phyloP scores from a whole-genome alignment of 345 rosid genomes.

The Raphanus raphanistrum region DNA sequence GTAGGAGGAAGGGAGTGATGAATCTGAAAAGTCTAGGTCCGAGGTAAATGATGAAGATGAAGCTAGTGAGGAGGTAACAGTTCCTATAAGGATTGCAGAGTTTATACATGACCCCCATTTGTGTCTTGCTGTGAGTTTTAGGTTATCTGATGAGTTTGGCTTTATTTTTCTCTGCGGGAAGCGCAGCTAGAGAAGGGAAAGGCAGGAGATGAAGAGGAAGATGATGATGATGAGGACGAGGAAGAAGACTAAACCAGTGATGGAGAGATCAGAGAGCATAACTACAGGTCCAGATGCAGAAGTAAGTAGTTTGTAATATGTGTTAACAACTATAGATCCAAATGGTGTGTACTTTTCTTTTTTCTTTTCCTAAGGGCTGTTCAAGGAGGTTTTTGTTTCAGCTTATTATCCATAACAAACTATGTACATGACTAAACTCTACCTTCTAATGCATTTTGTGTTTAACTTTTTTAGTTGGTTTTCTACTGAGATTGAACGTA shows the following conservation, averaged over 20 bases:
- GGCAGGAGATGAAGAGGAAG: conserved; percentile 12
- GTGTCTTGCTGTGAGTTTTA: neutral
- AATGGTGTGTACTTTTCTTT: neutral
- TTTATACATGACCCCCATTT: neutral
- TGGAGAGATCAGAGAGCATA: conserved; percentile 3
- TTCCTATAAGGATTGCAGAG: neutral
- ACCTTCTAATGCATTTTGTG: neutral
- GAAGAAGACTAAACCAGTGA: conserved; percentile 28
- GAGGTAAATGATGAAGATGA: conserved; percentile 70
- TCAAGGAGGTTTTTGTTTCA: neutral
- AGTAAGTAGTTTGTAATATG: conserved; percentile 17
- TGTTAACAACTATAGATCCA: neutral
- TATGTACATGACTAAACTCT: neutral
- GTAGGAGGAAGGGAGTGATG: conserved; percentile 51
- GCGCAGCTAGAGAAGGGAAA: conserved; percentile 33
- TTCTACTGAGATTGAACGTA: neutral
- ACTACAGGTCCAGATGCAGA: conserved; percentile 11
- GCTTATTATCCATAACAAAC: neutral
- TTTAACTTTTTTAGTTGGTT: neutral
- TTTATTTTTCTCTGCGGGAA: conserved; percentile 23
- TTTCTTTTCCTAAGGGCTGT: neutral
- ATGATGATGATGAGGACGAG: neutral
- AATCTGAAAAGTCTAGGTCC: conserved; percentile 63
- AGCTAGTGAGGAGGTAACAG: conserved; percentile 52
- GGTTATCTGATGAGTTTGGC: conserved; percentile 1